Base-by-base conservation (phyloP, 2,329 filamentous ascomycete species). In the Ceratocystis diversiconidia region DNA sequence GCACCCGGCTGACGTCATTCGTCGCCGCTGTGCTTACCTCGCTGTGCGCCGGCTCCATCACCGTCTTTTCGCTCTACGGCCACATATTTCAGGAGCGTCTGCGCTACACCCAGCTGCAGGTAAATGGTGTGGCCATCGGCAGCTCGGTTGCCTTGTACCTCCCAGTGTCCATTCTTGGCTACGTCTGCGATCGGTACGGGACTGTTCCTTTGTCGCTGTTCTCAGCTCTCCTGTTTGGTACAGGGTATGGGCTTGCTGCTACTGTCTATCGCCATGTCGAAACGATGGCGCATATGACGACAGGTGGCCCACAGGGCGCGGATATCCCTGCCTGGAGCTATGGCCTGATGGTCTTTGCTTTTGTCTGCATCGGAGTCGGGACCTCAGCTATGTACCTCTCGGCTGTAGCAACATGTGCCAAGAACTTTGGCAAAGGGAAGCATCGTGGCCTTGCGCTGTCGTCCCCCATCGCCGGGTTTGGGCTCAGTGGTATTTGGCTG, bases 401-500 rank as follows among this genome's bases (percentile, higher is more conserved):
- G 62, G 87, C 90, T 1, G 87, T 99, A n/a, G 92, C 92, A 5
- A 95, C 92, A 0, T 96, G 91, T 72, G 94, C 94, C 44, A 99
- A 99, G 84, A 99, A 97, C 76, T 99, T 97, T 76, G 92, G 92
- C 61, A 85, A 88, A 68, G 90, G 91, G 3, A 89, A 87, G 72
- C 87, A 95, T 72, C 88, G 92, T 71, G 94, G 94, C 0, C 77
- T 99, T 62, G 92, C 95, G 68, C 80, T 99, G 65, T 92, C 92
- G 1, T 81, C 90, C 67, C 94, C 94, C 1, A 96, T 97, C 73
- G 90, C 94, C 0, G 87, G 89, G 5, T 96, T 96, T 73, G 94
- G 94, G 0, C 75, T 99, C 66, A 96, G 92, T 72, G 91, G 92
- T 61, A 92, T 99, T 88, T 95, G 94, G 89, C 82, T 94, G 76